Evolutionary conservation across 2,329 filamentous ascomycete genomes (phyloP).

Genomic region (Cytospora mali): DNA sequence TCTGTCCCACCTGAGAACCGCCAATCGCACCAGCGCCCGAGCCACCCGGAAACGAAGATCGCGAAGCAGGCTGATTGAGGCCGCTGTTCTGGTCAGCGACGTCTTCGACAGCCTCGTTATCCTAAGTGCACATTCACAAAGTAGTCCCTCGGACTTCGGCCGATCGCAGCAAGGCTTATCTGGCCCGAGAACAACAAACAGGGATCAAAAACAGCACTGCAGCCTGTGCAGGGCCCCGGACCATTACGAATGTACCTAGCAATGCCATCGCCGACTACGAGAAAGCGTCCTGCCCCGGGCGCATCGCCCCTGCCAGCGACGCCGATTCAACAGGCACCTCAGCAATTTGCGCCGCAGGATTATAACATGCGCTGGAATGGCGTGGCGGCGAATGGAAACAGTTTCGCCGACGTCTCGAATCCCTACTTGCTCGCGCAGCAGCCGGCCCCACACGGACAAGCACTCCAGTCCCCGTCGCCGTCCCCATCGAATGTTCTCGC

Average conservation of each 20-base stretch:
- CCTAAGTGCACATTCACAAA: too few relatives aligned
- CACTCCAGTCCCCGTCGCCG: slow-evolving; percentile 16
- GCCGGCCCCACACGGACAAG: slow-evolving; percentile 28
- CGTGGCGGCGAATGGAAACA: slow-evolving; percentile 39
- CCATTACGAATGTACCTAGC: slow-evolving; percentile 26
- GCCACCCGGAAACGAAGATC: slow-evolving; percentile 3
- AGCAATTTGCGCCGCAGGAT: slow-evolving; percentile 51
- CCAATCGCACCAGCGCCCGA: slow-evolving; percentile 5
- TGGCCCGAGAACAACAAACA: not conserved
- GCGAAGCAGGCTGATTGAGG: slow-evolving; percentile 6
- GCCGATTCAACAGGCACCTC: slow-evolving; percentile 55
- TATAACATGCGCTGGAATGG: slow-evolving; percentile 52
- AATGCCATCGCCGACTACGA: slow-evolving; percentile 55
- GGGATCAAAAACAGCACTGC: not conserved
- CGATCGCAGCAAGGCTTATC: not conserved
- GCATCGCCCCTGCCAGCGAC: slow-evolving; percentile 58
- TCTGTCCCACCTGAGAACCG: not conserved
- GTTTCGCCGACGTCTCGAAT: slow-evolving; percentile 43
- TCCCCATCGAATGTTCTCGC: slow-evolving; percentile 54
- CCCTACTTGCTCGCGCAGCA: slow-evolving; percentile 43
- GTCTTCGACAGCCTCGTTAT: not conserved
- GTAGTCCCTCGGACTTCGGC: not conserved
- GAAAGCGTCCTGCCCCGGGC: slow-evolving; percentile 77
- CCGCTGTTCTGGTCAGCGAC: not conserved
- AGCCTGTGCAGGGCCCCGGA: not conserved